phyloP scores from a whole-genome alignment of 768 basidiomycete species.

The Lactarius indigo region DNA sequence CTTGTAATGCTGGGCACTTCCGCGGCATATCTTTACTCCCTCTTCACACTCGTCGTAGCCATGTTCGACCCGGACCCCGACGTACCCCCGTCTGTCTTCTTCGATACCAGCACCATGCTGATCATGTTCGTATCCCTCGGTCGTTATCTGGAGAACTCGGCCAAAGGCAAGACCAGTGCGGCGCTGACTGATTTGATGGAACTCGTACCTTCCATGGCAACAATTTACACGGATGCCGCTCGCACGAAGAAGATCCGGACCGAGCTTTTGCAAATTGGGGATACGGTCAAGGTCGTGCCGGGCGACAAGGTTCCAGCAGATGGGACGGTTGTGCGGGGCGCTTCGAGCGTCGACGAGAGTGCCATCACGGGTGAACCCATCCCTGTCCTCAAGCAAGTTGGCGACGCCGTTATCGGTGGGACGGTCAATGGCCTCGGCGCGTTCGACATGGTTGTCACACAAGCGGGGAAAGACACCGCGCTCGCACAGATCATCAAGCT shows the following conservation, averaged over 20 bases:
- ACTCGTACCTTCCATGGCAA: conserved; percentile 92
- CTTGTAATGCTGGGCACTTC: conserved; percentile 94
- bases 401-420: conserved; percentile 90
- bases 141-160: conserved; percentile 91
- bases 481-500: conserved; percentile 94
- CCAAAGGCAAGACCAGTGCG: conserved; percentile 95
- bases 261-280: conserved; percentile 92
- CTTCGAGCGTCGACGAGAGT: conserved; percentile 90
- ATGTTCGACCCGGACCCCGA: conserved; percentile 58
- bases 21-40: conserved; percentile 89
- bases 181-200: conserved; percentile 96
- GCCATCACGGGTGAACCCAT: conserved; percentile 94
- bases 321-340: conserved; percentile 82
- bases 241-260: conserved; percentile 89
- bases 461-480: conserved; percentile 95
- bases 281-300: conserved; percentile 89
- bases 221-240: conserved; percentile 84
- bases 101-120: conserved; percentile 98
- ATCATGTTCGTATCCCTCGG: conserved; percentile 97
- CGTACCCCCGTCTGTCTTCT: conserved; percentile 85
- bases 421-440: conserved; percentile 97
- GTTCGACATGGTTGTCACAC: conserved; percentile 92
- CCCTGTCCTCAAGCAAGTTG: conserved; percentile 78
- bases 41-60: conserved; percentile 64
- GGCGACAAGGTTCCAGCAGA: conserved; percentile 97